These are phyloP conservation scores for Plasmodium falciparum DNA, from an alignment of 169 alveolate genomes.

Conservation along the genomic window DNA sequence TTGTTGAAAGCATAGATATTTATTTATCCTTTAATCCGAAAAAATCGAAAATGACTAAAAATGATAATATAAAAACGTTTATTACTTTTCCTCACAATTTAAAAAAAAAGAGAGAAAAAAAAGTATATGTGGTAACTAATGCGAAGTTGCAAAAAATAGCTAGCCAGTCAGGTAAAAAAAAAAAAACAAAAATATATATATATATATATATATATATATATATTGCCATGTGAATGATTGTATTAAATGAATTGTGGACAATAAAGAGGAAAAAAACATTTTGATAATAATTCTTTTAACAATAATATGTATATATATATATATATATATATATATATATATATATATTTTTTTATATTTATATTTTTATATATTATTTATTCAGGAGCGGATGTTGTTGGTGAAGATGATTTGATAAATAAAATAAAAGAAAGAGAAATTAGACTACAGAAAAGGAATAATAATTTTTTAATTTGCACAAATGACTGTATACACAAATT, in stretches of 20 bases:
- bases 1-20: constrained; percentile 70
- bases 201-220: background rate
- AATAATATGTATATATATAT: background rate
- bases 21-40: constrained; percentile 64
- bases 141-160: constrained; percentile 25
- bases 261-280: background rate
- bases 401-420: constrained; percentile 69
- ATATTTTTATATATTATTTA: too few relatives aligned
- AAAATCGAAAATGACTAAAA: constrained; percentile 72
- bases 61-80: constrained; percentile 71
- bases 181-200: too few relatives aligned
- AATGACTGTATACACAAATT: constrained; percentile 82
- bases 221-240: background rate
- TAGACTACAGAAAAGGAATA: constrained; percentile 78
- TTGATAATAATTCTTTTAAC: background rate
- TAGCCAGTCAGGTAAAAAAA: constrained; percentile 34
- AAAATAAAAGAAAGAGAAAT: constrained; percentile 73
- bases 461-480: constrained; percentile 81
- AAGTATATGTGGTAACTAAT: constrained; percentile 59
- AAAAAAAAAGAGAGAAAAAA: constrained; percentile 72
- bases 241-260: background rate
- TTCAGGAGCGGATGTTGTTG: constrained; percentile 75
- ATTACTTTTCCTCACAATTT: constrained; percentile 74
- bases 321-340: background rate
- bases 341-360: too few relatives aligned